phyloP scores from a whole-genome alignment of 225 moss, liverwort and hornwort genomes.

The Lunularia cruciata region DNA sequence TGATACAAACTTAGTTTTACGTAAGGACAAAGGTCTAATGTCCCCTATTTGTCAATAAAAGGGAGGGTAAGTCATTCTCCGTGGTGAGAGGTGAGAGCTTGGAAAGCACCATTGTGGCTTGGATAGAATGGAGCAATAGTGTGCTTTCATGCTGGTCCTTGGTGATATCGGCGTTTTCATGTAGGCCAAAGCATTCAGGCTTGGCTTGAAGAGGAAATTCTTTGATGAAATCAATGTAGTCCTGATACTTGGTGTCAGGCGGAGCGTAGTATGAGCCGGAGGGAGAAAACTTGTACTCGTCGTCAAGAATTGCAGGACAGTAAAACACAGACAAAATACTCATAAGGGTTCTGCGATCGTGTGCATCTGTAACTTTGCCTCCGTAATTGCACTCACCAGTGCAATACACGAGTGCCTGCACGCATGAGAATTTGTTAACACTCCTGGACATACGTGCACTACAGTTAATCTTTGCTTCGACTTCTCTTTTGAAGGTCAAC shows the following conservation, averaged over 20 bases:
- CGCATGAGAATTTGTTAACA: not conserved
- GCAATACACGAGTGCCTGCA: constrained; percentile 58
- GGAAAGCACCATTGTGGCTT: constrained; percentile 48
- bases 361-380: constrained; percentile 66
- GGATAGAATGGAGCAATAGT: constrained; percentile 51
- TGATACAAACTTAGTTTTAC: too few species aligned
- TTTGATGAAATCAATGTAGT: constrained; percentile 63
- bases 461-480: too few species aligned
- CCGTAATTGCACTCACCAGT: constrained; percentile 79
- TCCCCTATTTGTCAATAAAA: too few species aligned
- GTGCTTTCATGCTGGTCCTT: constrained; percentile 72
- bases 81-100: not conserved
- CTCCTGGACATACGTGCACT: not conserved
- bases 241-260: constrained; percentile 50
- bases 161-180: constrained; percentile 69
- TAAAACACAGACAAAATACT: constrained; percentile 60
- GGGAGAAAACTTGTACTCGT: constrained; percentile 59
- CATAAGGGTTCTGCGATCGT: constrained; percentile 62
- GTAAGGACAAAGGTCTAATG: too few species aligned
- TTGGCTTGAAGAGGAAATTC: constrained; percentile 62
- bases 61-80: not conserved
- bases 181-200: constrained; percentile 66
- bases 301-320: constrained; percentile 53
- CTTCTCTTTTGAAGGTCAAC: too few species aligned
- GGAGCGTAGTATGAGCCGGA: constrained; percentile 64